Evolutionary conservation across 2,329 filamentous ascomycete genomes (phyloP).

Genomic region (Cladosporium cucumerinum): DNA sequence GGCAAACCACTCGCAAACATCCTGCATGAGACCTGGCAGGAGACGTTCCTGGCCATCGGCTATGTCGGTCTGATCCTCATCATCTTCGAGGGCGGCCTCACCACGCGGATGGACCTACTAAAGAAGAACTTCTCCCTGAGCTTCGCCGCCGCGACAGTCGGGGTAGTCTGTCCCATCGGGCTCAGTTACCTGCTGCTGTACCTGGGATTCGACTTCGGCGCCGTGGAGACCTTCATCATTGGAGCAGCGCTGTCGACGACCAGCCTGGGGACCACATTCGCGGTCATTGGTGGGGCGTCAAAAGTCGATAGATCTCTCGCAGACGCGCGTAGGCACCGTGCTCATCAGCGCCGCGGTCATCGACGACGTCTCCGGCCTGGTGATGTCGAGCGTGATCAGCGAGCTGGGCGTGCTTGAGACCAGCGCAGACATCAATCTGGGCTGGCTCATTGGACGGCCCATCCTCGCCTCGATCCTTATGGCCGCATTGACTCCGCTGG

Average conservation of each 20-base stretch:
- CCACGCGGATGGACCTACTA: conserved; percentile 46
- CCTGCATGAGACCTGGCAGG: conserved; percentile 41
- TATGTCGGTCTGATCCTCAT: conserved; percentile 51
- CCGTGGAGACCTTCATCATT: conserved; percentile 31
- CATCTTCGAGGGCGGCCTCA: conserved; percentile 51
- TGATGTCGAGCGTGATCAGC: conserved; percentile 39
- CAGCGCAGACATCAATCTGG: conserved; percentile 23
- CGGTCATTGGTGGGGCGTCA: conserved; percentile 34
- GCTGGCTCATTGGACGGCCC: conserved; percentile 30
- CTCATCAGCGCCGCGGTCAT: conserved; percentile 48
- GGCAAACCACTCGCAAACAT: conserved; percentile 47
- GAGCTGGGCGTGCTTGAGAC: conserved; percentile 24
- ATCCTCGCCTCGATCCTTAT: conserved; percentile 29
- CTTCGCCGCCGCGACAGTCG: conserved; percentile 42
- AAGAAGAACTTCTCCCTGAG: conserved; percentile 45
- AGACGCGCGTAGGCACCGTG: conserved; percentile 45
- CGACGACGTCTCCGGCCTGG: conserved; percentile 46
- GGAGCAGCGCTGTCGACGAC: conserved; percentile 31
- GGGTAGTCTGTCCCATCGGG: conserved; percentile 47
- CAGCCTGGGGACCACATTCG: conserved; percentile 35
- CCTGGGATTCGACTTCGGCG: conserved; percentile 42
- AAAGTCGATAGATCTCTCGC: conserved; percentile 40
- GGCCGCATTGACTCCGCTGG: conserved; percentile 26
- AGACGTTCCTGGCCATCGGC: conserved; percentile 47
- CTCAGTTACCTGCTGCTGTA: conserved; percentile 45